A percentile compares a stretch with the other conserved stretches of the same genome.
These are phyloP conservation scores for Pythium apleroticum DNA, from an alignment of 352 stramenopile species.

Conservation along the genomic window DNA sequence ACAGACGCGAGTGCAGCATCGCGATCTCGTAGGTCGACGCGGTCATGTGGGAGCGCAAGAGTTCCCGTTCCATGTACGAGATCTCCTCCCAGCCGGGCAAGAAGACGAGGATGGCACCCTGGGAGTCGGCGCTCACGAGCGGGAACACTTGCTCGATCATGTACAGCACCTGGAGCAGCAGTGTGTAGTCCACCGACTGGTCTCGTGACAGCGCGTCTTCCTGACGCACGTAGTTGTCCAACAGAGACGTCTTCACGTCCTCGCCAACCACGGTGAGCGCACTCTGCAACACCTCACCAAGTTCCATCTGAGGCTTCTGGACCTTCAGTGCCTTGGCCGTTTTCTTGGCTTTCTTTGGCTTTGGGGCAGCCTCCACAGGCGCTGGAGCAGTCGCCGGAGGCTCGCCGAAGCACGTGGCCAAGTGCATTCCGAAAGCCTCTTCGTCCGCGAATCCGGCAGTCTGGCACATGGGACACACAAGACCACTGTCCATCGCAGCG, in stretches of 20 bases:
- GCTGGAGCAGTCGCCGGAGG: slow-evolving; percentile 20
- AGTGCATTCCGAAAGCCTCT: slow-evolving; percentile 87
- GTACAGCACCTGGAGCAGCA: slow-evolving; percentile 65
- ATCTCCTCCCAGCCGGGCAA: slow-evolving; percentile 84
- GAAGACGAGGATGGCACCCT: slow-evolving; percentile 83
- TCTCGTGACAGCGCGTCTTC: slow-evolving; percentile 60
- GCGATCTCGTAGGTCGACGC: slow-evolving; percentile 62
- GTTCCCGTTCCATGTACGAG: slow-evolving; percentile 65
- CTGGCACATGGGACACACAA: slow-evolving; percentile 87
- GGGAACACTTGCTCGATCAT: slow-evolving; percentile 63
- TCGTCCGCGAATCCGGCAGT: slow-evolving; percentile 62
- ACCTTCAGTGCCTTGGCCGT: slow-evolving; percentile 1
- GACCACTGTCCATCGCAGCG: slow-evolving; percentile 33
- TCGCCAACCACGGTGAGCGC: slow-evolving; percentile 35
- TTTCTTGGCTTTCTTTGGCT: slow-evolving; percentile 27
- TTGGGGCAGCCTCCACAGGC: background rate
- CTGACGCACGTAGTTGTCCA: slow-evolving; percentile 61
- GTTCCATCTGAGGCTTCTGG: slow-evolving; percentile 9
- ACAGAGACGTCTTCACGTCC: slow-evolving; percentile 36
- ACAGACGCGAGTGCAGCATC: slow-evolving; percentile 73
- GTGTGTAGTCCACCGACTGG: slow-evolving; percentile 67
- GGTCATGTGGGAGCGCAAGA: slow-evolving; percentile 54
- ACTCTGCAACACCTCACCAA: slow-evolving; percentile 39
- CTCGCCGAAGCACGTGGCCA: slow-evolving; percentile 79
- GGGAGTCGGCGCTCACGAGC: slow-evolving; percentile 36